Evolutionary conservation across 1,284 basidiomycete species (phyloP), one percentile per base, ranked within the genome.

Genomic region (Puccinia polysora): DNA sequence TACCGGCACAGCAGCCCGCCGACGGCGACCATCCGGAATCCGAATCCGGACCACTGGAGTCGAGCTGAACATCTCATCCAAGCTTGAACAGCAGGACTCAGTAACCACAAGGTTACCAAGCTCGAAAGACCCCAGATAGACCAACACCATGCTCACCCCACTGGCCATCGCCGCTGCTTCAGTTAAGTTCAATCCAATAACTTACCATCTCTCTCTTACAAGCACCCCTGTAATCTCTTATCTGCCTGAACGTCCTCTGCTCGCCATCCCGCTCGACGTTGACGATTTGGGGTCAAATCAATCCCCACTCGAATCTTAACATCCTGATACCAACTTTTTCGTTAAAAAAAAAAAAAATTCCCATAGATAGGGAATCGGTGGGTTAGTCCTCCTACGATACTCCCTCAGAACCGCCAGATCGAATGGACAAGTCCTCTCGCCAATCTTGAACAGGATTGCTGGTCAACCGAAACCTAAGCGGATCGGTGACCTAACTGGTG

Each of bases 131-230:
- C 4, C 32, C 59, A 50, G 20, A 36, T 20, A 30, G 20, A 47
- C 20, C 15, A 59, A 20, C 25, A 38, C 6, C n/a, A 71, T 71
- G 68, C 59, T 71, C 56, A 71, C 68, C 28, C 68, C 68, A 53
- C 38, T 71, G 30, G 59, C 68, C 18, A 63, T 71, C 23, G 68
- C 68, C 23, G 68, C 68, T 25, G 68, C 68, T 15, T 71, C 68
- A 53, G 68, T 71, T 53, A 43, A 47, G 38, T 49, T 43, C 40
- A 45, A 23, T 30, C 20, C 20, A 63, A 34, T 18, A 59, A 59
- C n/a, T n/a, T n/a, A n/a, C n/a, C n/a, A n/a, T n/a, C n/a, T n/a
- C n/a, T 49, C 3, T 2, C 47, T n/a, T 49, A 10, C 8, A 18
- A n/a, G 5, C 23, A n/a, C 47, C 3, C 18, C 8, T 2, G 5